A percentile compares a stretch with the other conserved stretches of the same genome.
phyloP scores from a whole-genome alignment of 495 filamentous ascomycete species.

The Friedmanniomyces simplex region DNA sequence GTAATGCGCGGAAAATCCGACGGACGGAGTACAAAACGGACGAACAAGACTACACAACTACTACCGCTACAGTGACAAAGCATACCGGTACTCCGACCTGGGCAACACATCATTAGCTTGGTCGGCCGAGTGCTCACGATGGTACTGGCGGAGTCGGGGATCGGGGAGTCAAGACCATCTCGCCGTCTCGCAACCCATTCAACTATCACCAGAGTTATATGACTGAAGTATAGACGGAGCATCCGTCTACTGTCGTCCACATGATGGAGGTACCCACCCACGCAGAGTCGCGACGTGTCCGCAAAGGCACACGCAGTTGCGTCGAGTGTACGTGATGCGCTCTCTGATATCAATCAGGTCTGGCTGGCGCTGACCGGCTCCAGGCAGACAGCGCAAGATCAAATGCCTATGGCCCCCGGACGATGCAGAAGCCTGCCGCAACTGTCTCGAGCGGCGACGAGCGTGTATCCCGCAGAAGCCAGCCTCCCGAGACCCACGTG shows the following conservation, averaged over 20 bases:
- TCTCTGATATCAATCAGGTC: not conserved
- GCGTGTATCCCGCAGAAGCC: not conserved
- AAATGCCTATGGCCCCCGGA: not conserved
- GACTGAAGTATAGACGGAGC: too few relatives aligned
- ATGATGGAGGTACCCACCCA: not conserved
- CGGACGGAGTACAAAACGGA: too few relatives aligned
- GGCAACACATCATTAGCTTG: too few relatives aligned
- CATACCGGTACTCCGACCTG: too few relatives aligned
- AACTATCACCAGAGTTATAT: too few relatives aligned
- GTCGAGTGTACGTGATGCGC: not conserved
- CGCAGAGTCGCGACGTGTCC: not conserved
- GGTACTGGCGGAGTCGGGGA: not conserved
- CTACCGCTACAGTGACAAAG: too few relatives aligned
- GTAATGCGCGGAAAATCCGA: too few relatives aligned
- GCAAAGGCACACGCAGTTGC: not conserved
- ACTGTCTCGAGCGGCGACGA: not conserved
- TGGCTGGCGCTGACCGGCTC: not conserved
- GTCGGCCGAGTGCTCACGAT: too few relatives aligned
- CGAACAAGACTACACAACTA: too few relatives aligned
- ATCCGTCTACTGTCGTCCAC: not conserved
- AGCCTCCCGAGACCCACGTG: not conserved
- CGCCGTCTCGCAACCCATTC: too few relatives aligned
- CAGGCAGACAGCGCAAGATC: constrained; percentile 3
- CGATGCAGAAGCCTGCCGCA: not conserved
- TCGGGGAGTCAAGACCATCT: too few relatives aligned